Percentiles rank a stretch among this genome's conserved stretches.
Conservation (phyloP, 441 rosid species). For the Arabidopsis lyrata region DNA sequence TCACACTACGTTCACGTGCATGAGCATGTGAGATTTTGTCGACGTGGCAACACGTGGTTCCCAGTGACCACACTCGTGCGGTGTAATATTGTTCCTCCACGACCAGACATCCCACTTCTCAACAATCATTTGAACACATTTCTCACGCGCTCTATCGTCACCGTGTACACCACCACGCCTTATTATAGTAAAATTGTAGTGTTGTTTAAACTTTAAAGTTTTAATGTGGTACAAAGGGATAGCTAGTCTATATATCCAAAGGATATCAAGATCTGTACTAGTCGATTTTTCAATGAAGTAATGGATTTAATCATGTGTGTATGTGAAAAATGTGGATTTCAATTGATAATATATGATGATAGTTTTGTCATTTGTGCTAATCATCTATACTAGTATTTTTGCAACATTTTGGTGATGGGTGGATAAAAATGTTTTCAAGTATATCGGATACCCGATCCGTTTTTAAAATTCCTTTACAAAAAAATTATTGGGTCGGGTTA, state of each 20-base stretch:
- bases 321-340: background rate
- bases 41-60: conserved; percentile 32
- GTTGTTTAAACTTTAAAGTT: background rate
- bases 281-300: background rate
- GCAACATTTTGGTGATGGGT: no score
- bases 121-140: conserved; percentile 39
- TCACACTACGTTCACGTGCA: conserved; percentile 42
- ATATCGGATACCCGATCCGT: no score
- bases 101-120: conserved; percentile 43
- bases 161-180: conserved; percentile 13
- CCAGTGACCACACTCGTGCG: conserved; percentile 45
- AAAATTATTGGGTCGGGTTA: no score
- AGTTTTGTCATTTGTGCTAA: background rate
- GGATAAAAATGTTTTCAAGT: no score
- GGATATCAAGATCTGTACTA: background rate
- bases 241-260: no score
- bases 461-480: no score
- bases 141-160: conserved; percentile 34
- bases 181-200: background rate
- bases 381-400: no score
- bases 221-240: background rate
- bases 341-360: background rate
- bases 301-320: background rate
- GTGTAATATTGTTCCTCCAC: conserved; percentile 43
- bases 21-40: conserved; percentile 39